Conservation (phyloP, 805 yeast species). For the Ogataea thermomethanolica region DNA sequence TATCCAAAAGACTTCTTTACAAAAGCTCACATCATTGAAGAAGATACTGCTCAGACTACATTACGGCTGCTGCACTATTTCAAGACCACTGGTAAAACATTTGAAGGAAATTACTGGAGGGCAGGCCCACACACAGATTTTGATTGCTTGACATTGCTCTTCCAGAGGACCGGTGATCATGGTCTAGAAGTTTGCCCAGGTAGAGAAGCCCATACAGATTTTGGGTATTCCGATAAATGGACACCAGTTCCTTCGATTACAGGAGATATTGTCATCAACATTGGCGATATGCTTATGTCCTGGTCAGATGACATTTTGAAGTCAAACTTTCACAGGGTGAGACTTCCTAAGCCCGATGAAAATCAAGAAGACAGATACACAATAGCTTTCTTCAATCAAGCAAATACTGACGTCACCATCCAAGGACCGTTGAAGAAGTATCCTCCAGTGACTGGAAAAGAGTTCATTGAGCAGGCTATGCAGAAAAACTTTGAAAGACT, state of each 20-base stretch:
- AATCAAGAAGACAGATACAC: constrained; percentile 31
- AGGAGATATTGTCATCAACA: constrained; percentile 36
- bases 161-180: constrained; percentile 35
- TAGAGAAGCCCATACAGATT: constrained; percentile 34
- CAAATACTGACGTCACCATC: constrained; percentile 32
- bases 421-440: constrained; percentile 30
- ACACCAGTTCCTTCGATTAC: constrained; percentile 33
- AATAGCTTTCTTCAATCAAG: constrained; percentile 36
- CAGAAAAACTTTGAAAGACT: constrained; percentile 27
- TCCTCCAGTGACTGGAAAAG: constrained; percentile 30
- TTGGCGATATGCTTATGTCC: constrained; percentile 39
- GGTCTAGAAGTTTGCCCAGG: constrained; percentile 38
- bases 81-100: constrained; percentile 25
- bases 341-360: constrained; percentile 29
- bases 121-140: constrained; percentile 39
- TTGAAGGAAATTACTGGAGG: constrained; percentile 31
- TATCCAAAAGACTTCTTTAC: constrained; percentile 28
- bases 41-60: constrained; percentile 34
- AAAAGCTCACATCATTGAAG: constrained; percentile 27
- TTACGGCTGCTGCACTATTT: constrained; percentile 34
- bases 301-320: constrained; percentile 36
- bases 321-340: constrained; percentile 36
- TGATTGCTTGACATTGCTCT: constrained; percentile 34
- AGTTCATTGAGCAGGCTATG: constrained; percentile 36
- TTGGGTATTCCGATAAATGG: constrained; percentile 35